Evolutionary conservation across 805 yeast genomes (phyloP), one percentile per base, ranked within the genome.

Genomic region (Metschnikowia bowlesiae): DNA sequence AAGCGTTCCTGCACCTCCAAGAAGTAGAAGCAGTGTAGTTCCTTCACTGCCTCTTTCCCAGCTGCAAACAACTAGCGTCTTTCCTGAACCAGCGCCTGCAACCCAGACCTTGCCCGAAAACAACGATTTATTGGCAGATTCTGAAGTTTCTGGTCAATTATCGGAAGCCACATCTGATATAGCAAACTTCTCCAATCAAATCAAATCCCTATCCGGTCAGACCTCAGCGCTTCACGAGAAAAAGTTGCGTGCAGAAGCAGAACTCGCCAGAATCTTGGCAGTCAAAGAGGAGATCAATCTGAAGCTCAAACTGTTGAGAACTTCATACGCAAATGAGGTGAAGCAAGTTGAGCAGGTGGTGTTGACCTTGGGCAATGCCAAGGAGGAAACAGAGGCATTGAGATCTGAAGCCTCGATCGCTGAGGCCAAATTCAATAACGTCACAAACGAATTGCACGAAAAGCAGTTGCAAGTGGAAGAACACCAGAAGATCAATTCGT

Each of bases 151-250:
- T 1, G 82, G 83, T 30, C 82, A 84, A 61, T 71, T 89, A 45
- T 82, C 96, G 1, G 80, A 81, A 52, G 92, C 96, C 4, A 82
- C 94, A 6, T 80, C 90, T 6, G 96, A 89, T 59, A 79, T 89
- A 65, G 96, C 96, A 13, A 89, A 91, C 58, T 75, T 87, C 39
- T 86, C 96, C 0, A 88, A 85, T 59, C 96, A 91, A 70, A 84
- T 89, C 55, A 82, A 82, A 55, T 86, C 96, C 0, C 72, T 92
- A 55, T 79, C 90, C 1, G 69, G 77, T 22, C 96, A 90, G 66
- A 87, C 95, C 1, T 74, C 87, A 0, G 78, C 76, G 13, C 75
- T 87, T 31, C 84, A 84, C 52, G 85, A 81, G 22, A 87, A 87
- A 67, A 84, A 89, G 54, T 71, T 79, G 16, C 79, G 83, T 53